Evolutionary conservation across 2,329 filamentous ascomycete genomes (phyloP).

Genomic region (Botrytis fabae): DNA sequence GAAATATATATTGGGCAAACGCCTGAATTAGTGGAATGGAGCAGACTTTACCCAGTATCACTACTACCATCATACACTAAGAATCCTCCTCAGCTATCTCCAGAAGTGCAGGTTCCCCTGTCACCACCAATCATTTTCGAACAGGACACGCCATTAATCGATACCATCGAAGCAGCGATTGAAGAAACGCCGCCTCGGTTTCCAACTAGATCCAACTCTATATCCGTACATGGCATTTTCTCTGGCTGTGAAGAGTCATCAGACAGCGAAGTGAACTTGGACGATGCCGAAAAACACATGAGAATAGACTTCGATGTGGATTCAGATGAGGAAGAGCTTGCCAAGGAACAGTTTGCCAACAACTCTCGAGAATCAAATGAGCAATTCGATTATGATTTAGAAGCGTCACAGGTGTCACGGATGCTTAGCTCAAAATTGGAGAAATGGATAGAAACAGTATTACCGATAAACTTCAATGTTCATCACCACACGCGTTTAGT

Average conservation of each 20-base stretch:
- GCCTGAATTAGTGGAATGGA: neutral
- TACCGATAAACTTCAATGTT: neutral
- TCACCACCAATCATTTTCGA: neutral
- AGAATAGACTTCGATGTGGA: neutral
- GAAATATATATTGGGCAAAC: neutral
- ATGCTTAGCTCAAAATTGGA: neutral
- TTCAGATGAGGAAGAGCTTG: conserved; percentile 2
- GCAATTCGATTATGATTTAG: neutral
- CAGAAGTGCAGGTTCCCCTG: neutral
- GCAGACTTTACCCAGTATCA: neutral
- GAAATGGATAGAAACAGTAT: neutral
- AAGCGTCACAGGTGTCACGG: neutral
- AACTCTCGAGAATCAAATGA: conserved; percentile 8
- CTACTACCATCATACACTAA: neutral
- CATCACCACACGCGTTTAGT: neutral
- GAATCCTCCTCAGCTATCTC: no score
- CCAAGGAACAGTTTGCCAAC: neutral
- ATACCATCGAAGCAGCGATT: neutral
- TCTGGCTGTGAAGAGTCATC: neutral
- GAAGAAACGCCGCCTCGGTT: neutral
- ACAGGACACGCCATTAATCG: neutral
- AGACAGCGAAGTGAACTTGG: neutral
- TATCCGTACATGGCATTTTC: neutral
- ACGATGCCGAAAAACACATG: neutral
- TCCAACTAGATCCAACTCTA: neutral